Evolutionary conservation across 208 protist genomes (phyloP).

Genomic region (Trypanosoma boissoni): DNA sequence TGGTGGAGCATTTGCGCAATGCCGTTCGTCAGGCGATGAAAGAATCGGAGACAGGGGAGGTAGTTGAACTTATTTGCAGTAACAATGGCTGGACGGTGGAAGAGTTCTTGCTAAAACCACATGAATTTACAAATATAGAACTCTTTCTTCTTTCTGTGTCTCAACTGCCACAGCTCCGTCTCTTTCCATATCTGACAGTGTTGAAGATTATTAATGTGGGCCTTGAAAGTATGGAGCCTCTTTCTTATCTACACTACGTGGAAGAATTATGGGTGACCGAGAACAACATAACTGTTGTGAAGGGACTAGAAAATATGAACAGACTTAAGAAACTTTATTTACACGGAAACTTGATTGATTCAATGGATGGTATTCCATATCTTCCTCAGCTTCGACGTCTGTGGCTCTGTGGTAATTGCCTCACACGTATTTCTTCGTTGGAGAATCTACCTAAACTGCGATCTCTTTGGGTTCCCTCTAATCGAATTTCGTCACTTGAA

Average conservation of each 20-base stretch:
- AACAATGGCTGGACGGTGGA: slow-evolving; percentile 83
- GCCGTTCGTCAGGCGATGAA: slow-evolving; percentile 37
- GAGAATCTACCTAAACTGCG: slow-evolving; percentile 58
- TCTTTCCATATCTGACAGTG: slow-evolving; percentile 73
- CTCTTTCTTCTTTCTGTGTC: slow-evolving; percentile 80
- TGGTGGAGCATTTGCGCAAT: slow-evolving; percentile 48
- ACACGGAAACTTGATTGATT: slow-evolving; percentile 79
- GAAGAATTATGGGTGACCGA: slow-evolving; percentile 91
- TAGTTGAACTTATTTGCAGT: slow-evolving; percentile 67
- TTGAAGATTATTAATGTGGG: slow-evolving; percentile 80
- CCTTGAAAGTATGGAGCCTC: slow-evolving; percentile 62
- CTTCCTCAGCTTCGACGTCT: slow-evolving; percentile 66
- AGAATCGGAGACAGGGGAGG: slow-evolving; percentile 46
- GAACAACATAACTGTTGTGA: slow-evolving; percentile 75
- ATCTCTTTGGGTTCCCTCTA: slow-evolving; percentile 74
- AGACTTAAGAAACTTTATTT: slow-evolving; percentile 78
- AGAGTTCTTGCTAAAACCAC: slow-evolving; percentile 47
- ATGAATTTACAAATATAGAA: slow-evolving; percentile 68
- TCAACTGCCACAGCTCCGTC: slow-evolving; percentile 46
- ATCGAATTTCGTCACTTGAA: slow-evolving; percentile 61
- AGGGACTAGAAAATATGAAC: slow-evolving; percentile 70
- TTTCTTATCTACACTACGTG: slow-evolving; percentile 58
- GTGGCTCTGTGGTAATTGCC: slow-evolving; percentile 80
- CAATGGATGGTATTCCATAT: slow-evolving; percentile 67
- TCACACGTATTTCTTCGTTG: slow-evolving; percentile 48